phyloP scores from a whole-genome alignment of 2,329 filamentous ascomycete species.

The Alternaria consortialis region DNA sequence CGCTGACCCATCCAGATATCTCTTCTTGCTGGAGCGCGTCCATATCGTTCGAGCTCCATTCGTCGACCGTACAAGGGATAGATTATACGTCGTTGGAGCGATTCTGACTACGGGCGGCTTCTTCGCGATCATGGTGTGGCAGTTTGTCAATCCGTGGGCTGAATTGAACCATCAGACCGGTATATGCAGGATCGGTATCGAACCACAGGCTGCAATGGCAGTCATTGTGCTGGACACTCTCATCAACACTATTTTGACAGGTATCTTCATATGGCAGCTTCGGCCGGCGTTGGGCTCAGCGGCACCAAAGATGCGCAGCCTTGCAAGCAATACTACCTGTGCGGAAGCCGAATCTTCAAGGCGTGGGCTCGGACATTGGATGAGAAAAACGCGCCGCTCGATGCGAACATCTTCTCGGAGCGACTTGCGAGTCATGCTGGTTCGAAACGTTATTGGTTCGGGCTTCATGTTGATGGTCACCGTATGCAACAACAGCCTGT shows the following conservation, averaged over 20 bases:
- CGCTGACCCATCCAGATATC: conserved; percentile 31
- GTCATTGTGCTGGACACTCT: conserved; percentile 47
- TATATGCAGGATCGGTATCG: conserved; percentile 49
- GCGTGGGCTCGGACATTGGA: neutral
- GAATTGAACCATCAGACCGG: conserved; percentile 36
- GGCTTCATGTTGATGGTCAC: conserved; percentile 46
- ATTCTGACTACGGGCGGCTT: conserved; percentile 32
- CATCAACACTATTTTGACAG: conserved; percentile 47
- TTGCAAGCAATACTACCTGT: neutral
- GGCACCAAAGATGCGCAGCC: neutral
- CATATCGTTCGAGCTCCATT: conserved; percentile 46
- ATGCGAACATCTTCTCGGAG: conserved; percentile 8
- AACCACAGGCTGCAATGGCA: conserved; percentile 37
- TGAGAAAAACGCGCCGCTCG: neutral
- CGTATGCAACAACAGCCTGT: conserved; percentile 45
- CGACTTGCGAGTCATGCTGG: conserved; percentile 31
- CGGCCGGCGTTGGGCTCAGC: conserved; percentile 27
- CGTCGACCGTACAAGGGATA: conserved; percentile 39
- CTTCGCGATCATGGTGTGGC: conserved; percentile 27
- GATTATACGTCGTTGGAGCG: conserved; percentile 42
- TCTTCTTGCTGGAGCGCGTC: conserved; percentile 52
- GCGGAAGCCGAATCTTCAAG: neutral
- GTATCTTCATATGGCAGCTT: conserved; percentile 48
- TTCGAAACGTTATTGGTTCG: conserved; percentile 39
- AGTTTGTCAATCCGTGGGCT: conserved; percentile 37